Conservation (phyloP, 306 rosid genomes). For the Cicer arietinum region DNA sequence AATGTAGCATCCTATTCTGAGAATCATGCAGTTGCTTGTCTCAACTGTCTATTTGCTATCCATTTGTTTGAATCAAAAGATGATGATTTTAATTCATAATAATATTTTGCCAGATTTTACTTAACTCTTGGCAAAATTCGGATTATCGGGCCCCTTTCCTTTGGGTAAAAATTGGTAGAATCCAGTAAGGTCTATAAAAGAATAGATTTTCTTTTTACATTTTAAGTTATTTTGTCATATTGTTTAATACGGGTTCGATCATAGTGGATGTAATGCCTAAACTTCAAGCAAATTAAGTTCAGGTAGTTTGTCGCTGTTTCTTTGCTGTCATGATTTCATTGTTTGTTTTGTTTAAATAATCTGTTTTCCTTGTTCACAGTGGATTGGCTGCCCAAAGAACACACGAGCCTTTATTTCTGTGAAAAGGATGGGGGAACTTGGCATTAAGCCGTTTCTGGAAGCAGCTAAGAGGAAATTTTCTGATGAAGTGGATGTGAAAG, state of each 20-base stretch:
- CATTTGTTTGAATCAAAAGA: not conserved
- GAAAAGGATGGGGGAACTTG: slow-evolving; percentile 57
- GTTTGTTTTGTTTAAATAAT: slow-evolving; percentile 28
- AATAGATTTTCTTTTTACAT: not conserved
- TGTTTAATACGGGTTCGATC: not conserved
- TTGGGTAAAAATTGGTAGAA: slow-evolving; percentile 4
- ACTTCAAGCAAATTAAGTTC: slow-evolving; percentile 25
- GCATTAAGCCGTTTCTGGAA: slow-evolving; percentile 52
- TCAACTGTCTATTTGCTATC: slow-evolving; percentile 11
- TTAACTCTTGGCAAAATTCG: no score
- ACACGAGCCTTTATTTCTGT: slow-evolving; percentile 50
- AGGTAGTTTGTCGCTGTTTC: slow-evolving; percentile 13
- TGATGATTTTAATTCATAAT: not conserved
- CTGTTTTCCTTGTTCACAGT: slow-evolving; percentile 47
- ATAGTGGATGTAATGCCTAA: not conserved
- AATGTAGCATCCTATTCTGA: not conserved
- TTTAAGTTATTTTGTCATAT: not conserved
- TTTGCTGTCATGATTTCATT: not conserved
- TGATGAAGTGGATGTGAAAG: slow-evolving; percentile 50
- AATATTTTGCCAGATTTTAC: no score
- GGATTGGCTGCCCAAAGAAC: slow-evolving; percentile 8
- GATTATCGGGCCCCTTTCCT: not conserved
- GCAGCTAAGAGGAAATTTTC: slow-evolving; percentile 52
- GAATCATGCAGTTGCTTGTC: slow-evolving; percentile 16
- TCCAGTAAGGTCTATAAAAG: not conserved